phyloP scores from a whole-genome alignment of 441 rosid species.

The Cnidoscolus chayamansa region DNA sequence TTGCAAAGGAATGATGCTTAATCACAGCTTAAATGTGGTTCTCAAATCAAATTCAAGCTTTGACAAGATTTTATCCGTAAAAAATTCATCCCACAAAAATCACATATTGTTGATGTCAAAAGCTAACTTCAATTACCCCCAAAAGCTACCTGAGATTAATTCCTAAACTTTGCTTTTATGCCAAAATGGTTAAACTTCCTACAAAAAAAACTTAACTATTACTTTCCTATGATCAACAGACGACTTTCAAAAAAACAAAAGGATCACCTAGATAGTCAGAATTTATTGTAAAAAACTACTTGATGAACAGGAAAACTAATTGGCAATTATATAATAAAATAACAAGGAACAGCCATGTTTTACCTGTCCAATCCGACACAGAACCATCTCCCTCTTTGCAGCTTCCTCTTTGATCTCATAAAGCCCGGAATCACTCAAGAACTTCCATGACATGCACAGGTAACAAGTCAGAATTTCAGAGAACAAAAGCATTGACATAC shows the following conservation, averaged over 20 bases:
- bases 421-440: conserved; percentile 53
- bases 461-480: not conserved
- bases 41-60: not conserved
- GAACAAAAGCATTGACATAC: not conserved
- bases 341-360: not conserved
- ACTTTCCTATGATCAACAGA: not conserved
- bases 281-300: not conserved
- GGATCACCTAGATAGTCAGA: not conserved
- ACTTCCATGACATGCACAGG: conserved; percentile 21
- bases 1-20: too few relatives aligned
- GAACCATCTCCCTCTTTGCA: conserved; percentile 49
- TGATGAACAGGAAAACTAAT: not conserved
- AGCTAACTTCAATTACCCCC: not conserved
- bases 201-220: not conserved
- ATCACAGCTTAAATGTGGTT: too few relatives aligned
- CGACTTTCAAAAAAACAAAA: too few relatives aligned
- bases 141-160: not conserved
- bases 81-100: not conserved
- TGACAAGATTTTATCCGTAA: not conserved
- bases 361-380: conserved; percentile 50
- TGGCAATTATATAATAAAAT: not conserved
- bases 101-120: not conserved
- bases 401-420: conserved; percentile 60
- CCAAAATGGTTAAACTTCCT: too few relatives aligned
- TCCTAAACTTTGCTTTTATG: too few relatives aligned